Percentiles rank a stretch among this genome's conserved stretches.
phyloP scores from a whole-genome alignment of 2,329 filamentous ascomycete genomes.

The Talaromyces sp. region DNA sequence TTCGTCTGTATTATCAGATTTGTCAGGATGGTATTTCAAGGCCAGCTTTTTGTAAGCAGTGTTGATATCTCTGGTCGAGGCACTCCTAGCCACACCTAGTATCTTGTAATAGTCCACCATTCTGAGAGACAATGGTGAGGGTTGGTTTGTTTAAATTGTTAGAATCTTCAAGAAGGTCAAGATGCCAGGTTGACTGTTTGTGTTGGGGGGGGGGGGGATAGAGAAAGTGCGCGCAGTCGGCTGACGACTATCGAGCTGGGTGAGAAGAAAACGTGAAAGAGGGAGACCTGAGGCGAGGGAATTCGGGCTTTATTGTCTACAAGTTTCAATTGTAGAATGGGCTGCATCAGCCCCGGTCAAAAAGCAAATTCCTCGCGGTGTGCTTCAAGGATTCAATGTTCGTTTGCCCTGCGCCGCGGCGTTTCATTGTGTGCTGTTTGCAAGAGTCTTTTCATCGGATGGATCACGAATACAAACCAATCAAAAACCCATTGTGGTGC shows the following conservation, averaged over 20 bases:
- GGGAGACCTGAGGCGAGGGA: background rate
- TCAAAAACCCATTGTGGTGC: background rate
- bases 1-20: constrained; percentile 15
- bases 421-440: background rate
- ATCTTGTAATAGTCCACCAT: constrained; percentile 21
- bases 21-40: constrained; percentile 30
- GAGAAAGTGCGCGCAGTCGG: too few relatives aligned
- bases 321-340: background rate
- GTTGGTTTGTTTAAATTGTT: background rate
- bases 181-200: background rate
- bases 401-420: background rate
- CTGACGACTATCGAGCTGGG: background rate
- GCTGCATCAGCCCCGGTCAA: background rate
- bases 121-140: background rate
- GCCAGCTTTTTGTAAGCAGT: constrained; percentile 29
- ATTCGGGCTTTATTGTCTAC: background rate
- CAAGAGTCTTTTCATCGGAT: background rate
- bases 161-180: background rate
- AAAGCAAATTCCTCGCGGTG: background rate
- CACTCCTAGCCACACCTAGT: constrained; percentile 20
- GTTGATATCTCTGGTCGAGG: constrained; percentile 27
- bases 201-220: too few relatives aligned
- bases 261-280: background rate
- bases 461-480: background rate
- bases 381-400: background rate